Conservation (phyloP, 345 rosid genomes). For the Populus deltoides region DNA sequence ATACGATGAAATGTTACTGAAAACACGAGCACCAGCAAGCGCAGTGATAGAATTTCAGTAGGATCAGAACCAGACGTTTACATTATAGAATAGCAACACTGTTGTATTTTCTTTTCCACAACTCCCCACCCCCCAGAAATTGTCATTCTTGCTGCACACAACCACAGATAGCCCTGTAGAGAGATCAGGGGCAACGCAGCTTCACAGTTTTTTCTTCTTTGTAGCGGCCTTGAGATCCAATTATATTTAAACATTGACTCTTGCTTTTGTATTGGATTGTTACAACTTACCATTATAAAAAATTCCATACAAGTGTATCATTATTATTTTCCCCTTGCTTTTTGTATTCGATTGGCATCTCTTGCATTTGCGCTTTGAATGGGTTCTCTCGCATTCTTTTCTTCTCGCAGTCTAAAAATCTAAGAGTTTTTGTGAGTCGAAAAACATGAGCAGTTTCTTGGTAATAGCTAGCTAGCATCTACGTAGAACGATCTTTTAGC, state of each 20-base stretch:
- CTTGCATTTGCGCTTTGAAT: too few relatives aligned
- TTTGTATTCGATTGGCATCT: too few relatives aligned
- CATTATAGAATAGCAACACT: not conserved
- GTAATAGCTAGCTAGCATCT: not conserved
- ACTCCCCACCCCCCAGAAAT: not conserved
- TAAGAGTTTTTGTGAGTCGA: not conserved
- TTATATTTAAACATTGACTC: too few relatives aligned
- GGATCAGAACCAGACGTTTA: not conserved
- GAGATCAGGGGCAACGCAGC: too few relatives aligned
- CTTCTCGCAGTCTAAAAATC: not conserved
- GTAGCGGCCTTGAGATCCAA: too few relatives aligned
- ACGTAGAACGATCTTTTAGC: not conserved
- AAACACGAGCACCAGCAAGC: constrained; percentile 67
- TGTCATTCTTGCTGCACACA: not conserved
- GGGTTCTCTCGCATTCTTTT: too few relatives aligned
- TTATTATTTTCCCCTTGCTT: too few relatives aligned
- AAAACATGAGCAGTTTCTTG: not conserved
- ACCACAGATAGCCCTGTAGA: not conserved
- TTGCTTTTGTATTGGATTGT: too few relatives aligned
- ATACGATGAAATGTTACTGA: constrained; percentile 86
- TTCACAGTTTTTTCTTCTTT: too few relatives aligned
- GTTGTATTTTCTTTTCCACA: constrained; percentile 5
- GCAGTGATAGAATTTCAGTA: constrained; percentile 59
- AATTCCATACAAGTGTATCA: too few relatives aligned
- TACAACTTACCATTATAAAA: too few relatives aligned